Evolutionary conservation across 768 basidiomycete genomes (phyloP).

Genomic region (Cystobasidium ongulense): DNA sequence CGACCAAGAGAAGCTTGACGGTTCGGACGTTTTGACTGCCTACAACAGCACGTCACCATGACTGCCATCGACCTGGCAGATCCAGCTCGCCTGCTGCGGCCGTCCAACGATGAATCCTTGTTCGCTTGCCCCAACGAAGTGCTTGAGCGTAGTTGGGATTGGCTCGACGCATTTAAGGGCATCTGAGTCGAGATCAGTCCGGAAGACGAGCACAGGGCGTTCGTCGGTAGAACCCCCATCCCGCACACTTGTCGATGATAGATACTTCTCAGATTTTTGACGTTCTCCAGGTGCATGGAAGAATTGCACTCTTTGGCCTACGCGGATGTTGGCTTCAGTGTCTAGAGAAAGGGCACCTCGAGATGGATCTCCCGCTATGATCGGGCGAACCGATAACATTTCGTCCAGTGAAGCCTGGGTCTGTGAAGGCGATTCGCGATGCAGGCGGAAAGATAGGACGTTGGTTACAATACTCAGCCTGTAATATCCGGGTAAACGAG

Average conservation of each 20-base stretch:
- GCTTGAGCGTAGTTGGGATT: neutral
- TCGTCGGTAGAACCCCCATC: neutral
- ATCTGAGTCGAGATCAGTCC: neutral
- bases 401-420: neutral
- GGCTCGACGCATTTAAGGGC: neutral
- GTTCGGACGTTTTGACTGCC: neutral
- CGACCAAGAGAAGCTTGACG: neutral
- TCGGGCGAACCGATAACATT: constrained; percentile 18
- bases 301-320: constrained; percentile 21
- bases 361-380: constrained; percentile 27
- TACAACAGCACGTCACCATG: neutral
- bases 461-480: neutral
- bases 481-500: neutral
- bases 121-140: constrained; percentile 11
- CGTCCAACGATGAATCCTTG: constrained; percentile 18
- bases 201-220: neutral
- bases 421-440: neutral
- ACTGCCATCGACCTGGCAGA: constrained; percentile 18
- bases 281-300: neutral
- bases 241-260: neutral
- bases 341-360: constrained; percentile 23
- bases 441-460: too few relatives aligned
- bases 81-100: constrained; percentile 10
- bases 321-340: constrained; percentile 26
- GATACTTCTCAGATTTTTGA: neutral